Percentiles rank a stretch among this genome's conserved stretches.
Evolutionary conservation across 345 rosid species (phyloP).

Genomic region (Eucalyptus cladocalyx): DNA sequence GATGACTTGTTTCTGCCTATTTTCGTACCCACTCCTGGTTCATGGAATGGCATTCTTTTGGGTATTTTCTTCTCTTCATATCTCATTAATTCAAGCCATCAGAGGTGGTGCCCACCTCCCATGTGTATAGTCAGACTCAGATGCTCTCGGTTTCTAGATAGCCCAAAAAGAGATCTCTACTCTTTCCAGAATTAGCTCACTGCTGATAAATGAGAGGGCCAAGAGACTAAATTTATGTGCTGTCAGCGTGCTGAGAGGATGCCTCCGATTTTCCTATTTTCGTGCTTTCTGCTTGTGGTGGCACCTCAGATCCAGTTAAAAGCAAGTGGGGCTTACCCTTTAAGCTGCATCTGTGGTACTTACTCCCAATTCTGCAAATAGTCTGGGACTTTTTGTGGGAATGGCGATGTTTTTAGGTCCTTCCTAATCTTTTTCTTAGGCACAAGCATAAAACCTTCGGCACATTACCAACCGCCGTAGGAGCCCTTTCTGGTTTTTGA

Average conservation of each 20-base stretch:
- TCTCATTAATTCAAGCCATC: too few species aligned
- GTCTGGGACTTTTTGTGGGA: background rate
- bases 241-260: background rate
- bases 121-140: too few species aligned
- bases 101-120: too few species aligned
- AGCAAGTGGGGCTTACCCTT: background rate
- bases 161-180: background rate
- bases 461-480: background rate
- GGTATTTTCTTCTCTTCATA: too few species aligned
- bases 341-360: background rate
- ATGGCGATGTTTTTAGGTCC: background rate
- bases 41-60: background rate
- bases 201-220: background rate
- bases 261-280: background rate
- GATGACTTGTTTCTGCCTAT: background rate
- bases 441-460: background rate
- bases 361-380: background rate
- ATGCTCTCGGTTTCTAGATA: too few species aligned
- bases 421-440: background rate
- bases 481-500: background rate
- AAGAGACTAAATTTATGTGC: conserved; percentile 1
- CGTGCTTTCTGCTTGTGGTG: background rate
- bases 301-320: background rate
- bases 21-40: background rate
- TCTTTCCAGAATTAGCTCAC: background rate